These are phyloP conservation scores for Ophiocordyceps unilateralis DNA, from an alignment of 2,329 filamentous ascomycete species.

Conservation along the genomic window DNA sequence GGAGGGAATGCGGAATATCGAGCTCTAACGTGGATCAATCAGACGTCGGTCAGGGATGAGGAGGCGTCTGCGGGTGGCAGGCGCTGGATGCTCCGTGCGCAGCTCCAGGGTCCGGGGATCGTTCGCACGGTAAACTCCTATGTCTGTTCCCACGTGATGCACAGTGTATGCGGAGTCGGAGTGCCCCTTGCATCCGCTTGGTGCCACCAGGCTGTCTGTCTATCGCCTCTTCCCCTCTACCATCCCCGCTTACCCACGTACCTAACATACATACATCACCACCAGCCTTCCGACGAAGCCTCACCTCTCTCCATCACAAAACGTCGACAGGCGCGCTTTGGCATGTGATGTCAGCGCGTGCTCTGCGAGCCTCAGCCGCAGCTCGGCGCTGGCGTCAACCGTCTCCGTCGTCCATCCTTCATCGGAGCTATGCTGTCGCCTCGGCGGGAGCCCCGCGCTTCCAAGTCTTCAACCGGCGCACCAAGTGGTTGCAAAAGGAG, in stretches of 20 bases:
- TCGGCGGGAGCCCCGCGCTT: slow-evolving; percentile 60
- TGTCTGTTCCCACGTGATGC: background rate
- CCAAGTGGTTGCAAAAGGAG: slow-evolving; percentile 86
- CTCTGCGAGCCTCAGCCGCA: slow-evolving; percentile 8
- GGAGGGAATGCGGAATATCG: background rate
- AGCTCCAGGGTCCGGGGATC: fast-evolving
- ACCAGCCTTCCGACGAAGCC: background rate
- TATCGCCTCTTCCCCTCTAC: background rate
- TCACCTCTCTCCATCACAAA: background rate
- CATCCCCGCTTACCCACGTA: background rate
- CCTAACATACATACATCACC: background rate
- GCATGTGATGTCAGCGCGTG: slow-evolving; percentile 15
- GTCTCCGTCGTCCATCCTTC: slow-evolving; percentile 4
- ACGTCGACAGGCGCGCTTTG: background rate
- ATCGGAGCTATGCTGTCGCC: slow-evolving; percentile 58
- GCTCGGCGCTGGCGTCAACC: slow-evolving; percentile 9
- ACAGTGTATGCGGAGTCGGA: background rate
- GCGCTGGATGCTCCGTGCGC: background rate
- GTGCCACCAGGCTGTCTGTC: background rate
- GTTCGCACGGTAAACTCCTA: background rate
- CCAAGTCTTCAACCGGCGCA: slow-evolving; percentile 77
- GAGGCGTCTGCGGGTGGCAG: background rate
- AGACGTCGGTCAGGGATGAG: background rate
- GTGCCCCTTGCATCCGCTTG: background rate
- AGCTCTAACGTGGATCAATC: background rate